A percentile compares a stretch with the other conserved stretches of the same genome.
These are phyloP conservation scores for Rhizopus microsporus DNA, from an alignment of 371 early-diverging fungal species.

Conservation along the genomic window DNA sequence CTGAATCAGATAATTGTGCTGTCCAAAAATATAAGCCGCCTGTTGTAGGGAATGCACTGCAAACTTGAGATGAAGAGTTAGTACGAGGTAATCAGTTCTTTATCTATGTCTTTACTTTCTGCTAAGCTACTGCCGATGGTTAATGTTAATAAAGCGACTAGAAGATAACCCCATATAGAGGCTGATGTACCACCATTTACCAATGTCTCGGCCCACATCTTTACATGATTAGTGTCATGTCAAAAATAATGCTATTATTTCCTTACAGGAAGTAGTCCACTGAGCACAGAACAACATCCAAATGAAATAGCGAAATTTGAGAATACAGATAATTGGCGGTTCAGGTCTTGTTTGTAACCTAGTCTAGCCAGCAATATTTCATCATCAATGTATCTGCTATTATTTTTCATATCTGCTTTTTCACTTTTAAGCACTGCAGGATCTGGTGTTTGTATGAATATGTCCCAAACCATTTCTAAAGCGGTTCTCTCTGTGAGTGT, in stretches of 20 bases:
- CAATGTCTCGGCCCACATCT: slow-evolving; percentile 41
- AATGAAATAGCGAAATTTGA: slow-evolving; percentile 55
- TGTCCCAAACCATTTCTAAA: no score
- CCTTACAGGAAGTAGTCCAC: slow-evolving; percentile 53
- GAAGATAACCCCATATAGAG: slow-evolving; percentile 65
- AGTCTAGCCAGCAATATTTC: slow-evolving; percentile 27
- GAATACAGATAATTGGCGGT: slow-evolving; percentile 26
- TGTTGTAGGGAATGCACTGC: slow-evolving; percentile 33
- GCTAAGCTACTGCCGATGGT: slow-evolving; percentile 60
- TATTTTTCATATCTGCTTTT: slow-evolving; percentile 4
- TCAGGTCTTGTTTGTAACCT: slow-evolving; percentile 30
- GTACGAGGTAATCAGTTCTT: background rate
- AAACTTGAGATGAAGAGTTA: slow-evolving; percentile 13
- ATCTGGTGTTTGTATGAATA: slow-evolving; percentile 2
- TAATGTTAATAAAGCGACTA: slow-evolving; percentile 55
- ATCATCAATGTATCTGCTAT: slow-evolving; percentile 17
- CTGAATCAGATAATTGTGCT: slow-evolving; percentile 29
- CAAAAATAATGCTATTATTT: background rate
- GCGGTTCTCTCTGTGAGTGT: no score
- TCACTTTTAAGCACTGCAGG: slow-evolving; percentile 7
- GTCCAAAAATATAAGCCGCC: slow-evolving; percentile 39
- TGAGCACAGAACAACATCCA: slow-evolving; percentile 53
- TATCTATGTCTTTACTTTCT: slow-evolving; percentile 43
- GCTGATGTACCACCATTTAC: slow-evolving; percentile 62
- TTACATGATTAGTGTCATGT: background rate